Base-by-base conservation (phyloP, 2,329 filamentous ascomycete genomes). In the Neonectria punicea region DNA sequence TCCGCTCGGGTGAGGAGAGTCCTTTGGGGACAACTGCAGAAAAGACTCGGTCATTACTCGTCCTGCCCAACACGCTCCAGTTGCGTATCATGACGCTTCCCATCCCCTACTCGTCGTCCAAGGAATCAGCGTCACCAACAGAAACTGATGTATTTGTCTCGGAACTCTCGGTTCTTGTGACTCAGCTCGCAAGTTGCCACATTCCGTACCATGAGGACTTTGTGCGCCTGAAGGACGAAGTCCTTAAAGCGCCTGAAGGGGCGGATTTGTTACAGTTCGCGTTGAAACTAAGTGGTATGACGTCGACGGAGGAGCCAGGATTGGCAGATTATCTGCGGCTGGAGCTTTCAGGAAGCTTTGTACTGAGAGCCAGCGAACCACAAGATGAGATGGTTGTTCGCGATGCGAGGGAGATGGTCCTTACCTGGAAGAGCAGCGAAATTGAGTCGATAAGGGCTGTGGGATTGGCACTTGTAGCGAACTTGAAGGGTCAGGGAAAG, bases 151-250 rank as follows among this genome's bases (percentile, higher is more conserved):
- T 5, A 0, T 71, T 70, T 11, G 4, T 60, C 3, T 43, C 57
- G 5, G 56, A 67, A 22, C 39, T 76, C 3, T 69, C 66, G 10
- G 36, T 22, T 0, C 58, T 71, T 2, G 57, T 74, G 3, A 53
- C 58, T 1, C 16, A 22, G 28, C 70, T 76, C 1, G 65, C 55
- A 1, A 36, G 8, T 0, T 67, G 68, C 1, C 63, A 36, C 8
- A 51, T 36, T 8, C 74, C 71, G 1, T 76, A 76, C 20, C 74
- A 76, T 36, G 44, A 56, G 0, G 71, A 75, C 22, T 69, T 76
- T 30, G 16, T 49, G 8, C 41, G 49, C 1, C 53, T 73, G 7
- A 73, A 68, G 20, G 43, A 47, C 5, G 61, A 62, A n/a, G 28
- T 73, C 2, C 18, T 61, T 1, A 34, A 47, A n/a, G 64, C 62